Percentiles rank a stretch among this genome's conserved stretches.
Evolutionary conservation across 1,284 basidiomycete genomes (phyloP).

Genomic region (Ceratobasidium sp.): DNA sequence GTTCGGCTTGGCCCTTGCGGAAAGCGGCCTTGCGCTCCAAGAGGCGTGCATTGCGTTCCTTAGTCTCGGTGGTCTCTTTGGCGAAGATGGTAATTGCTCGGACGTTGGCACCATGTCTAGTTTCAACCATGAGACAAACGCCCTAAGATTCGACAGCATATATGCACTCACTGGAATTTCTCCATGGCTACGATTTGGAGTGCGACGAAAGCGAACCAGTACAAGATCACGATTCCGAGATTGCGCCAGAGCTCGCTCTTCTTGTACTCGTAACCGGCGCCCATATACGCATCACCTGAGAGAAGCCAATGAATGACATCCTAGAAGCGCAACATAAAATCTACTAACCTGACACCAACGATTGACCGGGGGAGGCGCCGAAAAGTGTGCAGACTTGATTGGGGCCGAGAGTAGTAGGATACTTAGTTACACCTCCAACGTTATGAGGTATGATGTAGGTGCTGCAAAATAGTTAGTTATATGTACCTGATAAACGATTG

Average conservation of each 20-base stretch:
- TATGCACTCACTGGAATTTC: constrained; percentile 54
- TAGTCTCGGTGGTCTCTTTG: constrained; percentile 73
- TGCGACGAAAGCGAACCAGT: constrained; percentile 60
- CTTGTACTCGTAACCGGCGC: constrained; percentile 49
- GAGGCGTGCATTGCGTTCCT: constrained; percentile 69
- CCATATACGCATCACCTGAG: constrained; percentile 38
- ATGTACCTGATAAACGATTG: constrained; percentile 67
- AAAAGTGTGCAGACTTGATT: constrained; percentile 49
- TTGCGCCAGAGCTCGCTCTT: constrained; percentile 53
- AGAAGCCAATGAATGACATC: too few relatives aligned
- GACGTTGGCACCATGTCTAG: constrained; percentile 60
- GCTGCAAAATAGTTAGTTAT: not conserved
- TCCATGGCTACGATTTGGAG: constrained; percentile 66
- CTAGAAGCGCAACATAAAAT: not conserved
- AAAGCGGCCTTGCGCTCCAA: constrained; percentile 60
- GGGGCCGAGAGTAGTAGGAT: constrained; percentile 61
- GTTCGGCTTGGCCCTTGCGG: constrained; percentile 6
- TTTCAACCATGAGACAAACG: constrained; percentile 66
- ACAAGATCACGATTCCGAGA: constrained; percentile 58
- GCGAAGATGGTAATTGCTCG: constrained; percentile 70
- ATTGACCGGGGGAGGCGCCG: constrained; percentile 45
- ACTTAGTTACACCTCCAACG: constrained; percentile 67
- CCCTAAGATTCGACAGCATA: constrained; percentile 41
- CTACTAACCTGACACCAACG: constrained; percentile 42
- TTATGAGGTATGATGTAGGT: constrained; percentile 74